Evolutionary conservation across 768 basidiomycete genomes (phyloP).

Genomic region (Kwoniella newhampshirensis): DNA sequence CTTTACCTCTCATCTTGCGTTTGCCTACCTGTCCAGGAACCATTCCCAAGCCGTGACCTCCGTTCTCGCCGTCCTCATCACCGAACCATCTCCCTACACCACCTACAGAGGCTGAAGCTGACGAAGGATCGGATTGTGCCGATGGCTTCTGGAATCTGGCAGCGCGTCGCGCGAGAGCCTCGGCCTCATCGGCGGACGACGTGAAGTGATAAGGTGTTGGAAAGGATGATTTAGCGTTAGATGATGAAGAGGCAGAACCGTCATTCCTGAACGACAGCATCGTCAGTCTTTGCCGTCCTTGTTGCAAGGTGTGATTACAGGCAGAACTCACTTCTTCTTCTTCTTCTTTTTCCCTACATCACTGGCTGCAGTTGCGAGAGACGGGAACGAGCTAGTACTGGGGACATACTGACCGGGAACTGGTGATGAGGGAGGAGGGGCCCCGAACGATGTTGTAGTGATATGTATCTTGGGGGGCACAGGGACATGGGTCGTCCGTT

Average conservation of each 20-base stretch:
- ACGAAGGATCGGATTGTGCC: constrained; percentile 55
- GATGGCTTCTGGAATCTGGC: constrained; percentile 68
- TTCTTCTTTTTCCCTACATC: constrained; percentile 37
- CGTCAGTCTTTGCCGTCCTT: constrained; percentile 1
- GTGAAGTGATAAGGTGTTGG: constrained; percentile 35
- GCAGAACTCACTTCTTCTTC: constrained; percentile 37
- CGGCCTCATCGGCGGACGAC: constrained; percentile 44
- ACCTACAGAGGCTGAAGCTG: constrained; percentile 56
- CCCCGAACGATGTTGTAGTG: constrained; percentile 15
- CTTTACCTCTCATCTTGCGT: constrained; percentile 42
- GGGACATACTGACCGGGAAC: constrained; percentile 23
- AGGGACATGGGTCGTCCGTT: constrained; percentile 36
- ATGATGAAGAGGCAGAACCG: constrained; percentile 14
- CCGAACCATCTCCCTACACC: constrained; percentile 31
- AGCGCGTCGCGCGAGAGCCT: constrained; percentile 61
- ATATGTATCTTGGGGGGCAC: constrained; percentile 21
- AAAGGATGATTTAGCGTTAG: constrained; percentile 25
- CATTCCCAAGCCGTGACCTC: constrained; percentile 30
- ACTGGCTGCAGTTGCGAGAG: constrained; percentile 62
- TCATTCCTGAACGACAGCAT: constrained; percentile 18
- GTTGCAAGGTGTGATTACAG: background rate
- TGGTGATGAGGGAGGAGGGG: constrained; percentile 15
- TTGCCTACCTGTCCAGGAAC: constrained; percentile 38
- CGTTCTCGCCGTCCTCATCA: constrained; percentile 18
- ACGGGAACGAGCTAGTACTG: constrained; percentile 4